A percentile compares a stretch with the other conserved stretches of the same genome.
Conservation (phyloP, 495 filamentous ascomycete genomes). For the Penicillium bialowiezense region DNA sequence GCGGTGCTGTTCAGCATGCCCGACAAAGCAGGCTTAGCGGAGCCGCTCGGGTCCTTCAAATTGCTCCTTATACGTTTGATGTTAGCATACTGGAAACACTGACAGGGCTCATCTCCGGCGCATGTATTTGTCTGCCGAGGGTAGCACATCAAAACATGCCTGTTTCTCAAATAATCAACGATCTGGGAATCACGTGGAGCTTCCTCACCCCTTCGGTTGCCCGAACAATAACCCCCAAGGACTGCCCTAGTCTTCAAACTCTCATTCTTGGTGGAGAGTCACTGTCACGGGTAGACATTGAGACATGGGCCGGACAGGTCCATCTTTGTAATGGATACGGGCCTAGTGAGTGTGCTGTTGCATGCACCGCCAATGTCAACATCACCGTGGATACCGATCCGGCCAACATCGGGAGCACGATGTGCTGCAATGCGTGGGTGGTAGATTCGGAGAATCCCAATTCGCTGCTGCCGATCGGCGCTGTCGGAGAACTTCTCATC, state of each 20-base stretch:
- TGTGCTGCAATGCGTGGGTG: constrained; percentile 39
- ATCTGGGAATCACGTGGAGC: constrained; percentile 12
- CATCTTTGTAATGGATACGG: constrained; percentile 19
- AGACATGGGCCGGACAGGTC: constrained; percentile 42
- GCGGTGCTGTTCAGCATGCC: neutral
- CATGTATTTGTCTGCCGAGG: constrained; percentile 39
- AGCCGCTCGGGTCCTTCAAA: constrained; percentile 26
- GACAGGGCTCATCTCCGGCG: constrained; percentile 32
- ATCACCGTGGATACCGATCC: neutral
- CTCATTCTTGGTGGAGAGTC: constrained; percentile 38
- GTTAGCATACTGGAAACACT: constrained; percentile 35
- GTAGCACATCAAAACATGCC: constrained; percentile 18
- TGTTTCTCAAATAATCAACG: constrained; percentile 22
- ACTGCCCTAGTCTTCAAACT: constrained; percentile 24
- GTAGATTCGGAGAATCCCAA: constrained; percentile 27
- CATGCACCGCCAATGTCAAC: neutral
- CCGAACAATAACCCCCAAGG: too few species aligned
- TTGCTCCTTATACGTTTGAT: constrained; percentile 39
- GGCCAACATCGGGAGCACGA: constrained; percentile 16
- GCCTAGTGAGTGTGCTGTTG: constrained; percentile 16
- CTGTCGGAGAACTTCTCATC: constrained; percentile 40
- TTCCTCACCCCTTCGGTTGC: constrained; percentile 16
- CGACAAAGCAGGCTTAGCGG: constrained; percentile 5
- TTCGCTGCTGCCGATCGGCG: constrained; percentile 34
- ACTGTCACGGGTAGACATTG: constrained; percentile 33